Conservation (phyloP, 495 filamentous ascomycete species). For the Talaromyces ruber region DNA sequence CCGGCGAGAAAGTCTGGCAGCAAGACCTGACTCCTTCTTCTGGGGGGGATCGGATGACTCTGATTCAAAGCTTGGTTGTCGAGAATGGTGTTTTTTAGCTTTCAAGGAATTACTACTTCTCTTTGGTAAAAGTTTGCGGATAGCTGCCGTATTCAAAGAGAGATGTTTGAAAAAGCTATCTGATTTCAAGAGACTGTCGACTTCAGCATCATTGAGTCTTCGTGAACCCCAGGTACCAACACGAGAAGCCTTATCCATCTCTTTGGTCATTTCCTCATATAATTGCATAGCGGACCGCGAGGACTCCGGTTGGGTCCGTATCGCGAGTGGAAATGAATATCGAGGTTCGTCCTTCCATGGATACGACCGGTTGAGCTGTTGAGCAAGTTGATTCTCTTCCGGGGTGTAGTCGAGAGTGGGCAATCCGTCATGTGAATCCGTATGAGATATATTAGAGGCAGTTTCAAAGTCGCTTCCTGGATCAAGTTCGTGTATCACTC, state of each 20-base stretch:
- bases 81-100: conserved; percentile 27
- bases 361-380: conserved; percentile 25
- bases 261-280: conserved; percentile 31
- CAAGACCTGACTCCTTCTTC: conserved; percentile 41
- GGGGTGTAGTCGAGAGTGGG: conserved; percentile 14
- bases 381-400: conserved; percentile 16
- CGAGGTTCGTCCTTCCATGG: conserved; percentile 36
- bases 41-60: conserved; percentile 25
- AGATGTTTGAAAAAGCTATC: conserved; percentile 55
- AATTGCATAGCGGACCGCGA: conserved; percentile 38
- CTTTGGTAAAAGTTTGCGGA: conserved; percentile 47
- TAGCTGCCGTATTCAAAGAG: conserved; percentile 40
- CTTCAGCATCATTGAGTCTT: conserved; percentile 52
- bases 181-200: conserved; percentile 46
- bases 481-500: conserved; percentile 35
- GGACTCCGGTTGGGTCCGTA: conserved; percentile 32
- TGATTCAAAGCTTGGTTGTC: conserved; percentile 15
- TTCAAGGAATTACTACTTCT: conserved; percentile 41
- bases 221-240: conserved; percentile 68
- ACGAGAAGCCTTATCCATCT: conserved; percentile 46
- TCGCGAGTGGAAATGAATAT: conserved; percentile 20
- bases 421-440: conserved; percentile 12
- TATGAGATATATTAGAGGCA: conserved; percentile 10
- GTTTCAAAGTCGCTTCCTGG: conserved; percentile 25
- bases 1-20: conserved; percentile 41